Conservation (phyloP, 306 rosid species). For the Vigna trinervia region DNA sequence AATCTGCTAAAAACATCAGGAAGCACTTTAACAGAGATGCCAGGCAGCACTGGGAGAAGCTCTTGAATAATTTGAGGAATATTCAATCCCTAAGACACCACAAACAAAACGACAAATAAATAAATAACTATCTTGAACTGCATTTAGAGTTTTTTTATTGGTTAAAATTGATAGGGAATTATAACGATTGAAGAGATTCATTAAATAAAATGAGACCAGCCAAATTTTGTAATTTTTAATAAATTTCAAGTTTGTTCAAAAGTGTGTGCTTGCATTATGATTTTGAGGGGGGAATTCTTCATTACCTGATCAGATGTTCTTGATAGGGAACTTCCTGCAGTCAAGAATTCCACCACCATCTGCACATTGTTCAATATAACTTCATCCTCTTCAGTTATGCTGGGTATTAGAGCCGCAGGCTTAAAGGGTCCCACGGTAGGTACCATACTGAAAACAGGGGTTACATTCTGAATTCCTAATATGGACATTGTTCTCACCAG, state of each 20-base stretch:
- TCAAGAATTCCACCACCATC: slow-evolving; percentile 78
- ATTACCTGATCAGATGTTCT: slow-evolving; percentile 73
- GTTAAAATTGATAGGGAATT: no score
- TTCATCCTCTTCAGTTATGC: slow-evolving; percentile 83
- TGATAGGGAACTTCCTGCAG: slow-evolving; percentile 85
- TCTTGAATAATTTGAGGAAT: slow-evolving; percentile 72
- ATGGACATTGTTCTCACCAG: slow-evolving; percentile 74
- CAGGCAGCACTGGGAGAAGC: slow-evolving; percentile 88
- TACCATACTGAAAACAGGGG: slow-evolving; percentile 86
- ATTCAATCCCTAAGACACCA: slow-evolving; percentile 57
- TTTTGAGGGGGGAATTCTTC: slow-evolving; percentile 22
- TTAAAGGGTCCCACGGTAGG: slow-evolving; percentile 82
- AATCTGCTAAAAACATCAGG: slow-evolving; percentile 84
- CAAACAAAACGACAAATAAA: slow-evolving; percentile 28
- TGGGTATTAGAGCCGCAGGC: slow-evolving; percentile 82
- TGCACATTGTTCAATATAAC: slow-evolving; percentile 91
- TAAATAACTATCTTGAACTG: slow-evolving; percentile 17
- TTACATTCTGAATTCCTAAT: slow-evolving; percentile 76
- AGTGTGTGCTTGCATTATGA: neutral
- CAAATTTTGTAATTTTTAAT: no score
- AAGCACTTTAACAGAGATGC: slow-evolving; percentile 78
- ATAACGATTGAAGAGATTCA: neutral
- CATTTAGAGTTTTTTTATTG: no score
- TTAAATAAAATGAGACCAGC: no score
- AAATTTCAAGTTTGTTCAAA: neutral